Evolutionary conservation across 345 rosid species (phyloP).

Genomic region (Acer negundo): DNA sequence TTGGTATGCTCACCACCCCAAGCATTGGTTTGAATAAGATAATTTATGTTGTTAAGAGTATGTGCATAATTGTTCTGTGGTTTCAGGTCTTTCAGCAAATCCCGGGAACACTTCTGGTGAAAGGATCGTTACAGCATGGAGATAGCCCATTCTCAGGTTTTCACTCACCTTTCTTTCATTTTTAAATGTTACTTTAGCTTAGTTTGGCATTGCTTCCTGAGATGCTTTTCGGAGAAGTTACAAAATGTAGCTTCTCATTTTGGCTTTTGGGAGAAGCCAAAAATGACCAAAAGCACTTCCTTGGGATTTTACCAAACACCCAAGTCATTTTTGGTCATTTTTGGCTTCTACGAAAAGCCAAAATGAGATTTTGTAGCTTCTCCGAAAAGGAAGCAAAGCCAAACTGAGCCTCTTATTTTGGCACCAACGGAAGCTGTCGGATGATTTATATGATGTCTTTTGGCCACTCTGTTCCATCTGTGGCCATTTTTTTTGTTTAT

Average conservation of each 20-base stretch:
- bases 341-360: too few species aligned
- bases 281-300: too few species aligned
- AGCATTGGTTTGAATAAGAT: not conserved
- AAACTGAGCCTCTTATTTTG: too few species aligned
- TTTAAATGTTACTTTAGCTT: not conserved
- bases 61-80: constrained; percentile 14
- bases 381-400: too few species aligned
- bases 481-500: not conserved
- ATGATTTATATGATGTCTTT: not conserved
- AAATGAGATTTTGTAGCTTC: too few species aligned
- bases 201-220: too few species aligned
- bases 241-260: too few species aligned
- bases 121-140: constrained; percentile 65
- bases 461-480: not conserved
- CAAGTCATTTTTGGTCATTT: too few species aligned
- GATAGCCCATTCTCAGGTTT: constrained; percentile 60
- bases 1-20: constrained; percentile 40
- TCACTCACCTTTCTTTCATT: not conserved
- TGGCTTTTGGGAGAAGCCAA: too few species aligned
- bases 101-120: constrained; percentile 80
- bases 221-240: too few species aligned
- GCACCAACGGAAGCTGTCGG: not conserved
- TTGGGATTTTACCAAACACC: too few species aligned
- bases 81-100: constrained; percentile 78
- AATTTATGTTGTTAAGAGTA: not conserved